Conservation (phyloP, 2,329 filamentous ascomycete genomes). For the Apiospora koreana region DNA sequence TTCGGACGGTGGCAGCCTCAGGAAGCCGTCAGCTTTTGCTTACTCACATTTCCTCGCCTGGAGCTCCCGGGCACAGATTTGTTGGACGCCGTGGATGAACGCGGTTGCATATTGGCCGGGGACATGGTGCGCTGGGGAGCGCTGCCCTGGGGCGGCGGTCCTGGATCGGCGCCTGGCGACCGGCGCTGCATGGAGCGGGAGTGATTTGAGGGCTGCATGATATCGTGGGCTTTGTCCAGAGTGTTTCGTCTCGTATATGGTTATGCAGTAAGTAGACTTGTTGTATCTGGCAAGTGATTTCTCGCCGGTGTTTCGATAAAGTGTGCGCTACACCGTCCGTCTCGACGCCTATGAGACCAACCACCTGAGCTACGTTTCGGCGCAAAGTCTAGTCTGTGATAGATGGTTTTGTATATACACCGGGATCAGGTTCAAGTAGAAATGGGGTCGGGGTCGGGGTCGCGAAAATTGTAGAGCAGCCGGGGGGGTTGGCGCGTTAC, state of each 20-base stretch:
- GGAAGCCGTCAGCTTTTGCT: neutral
- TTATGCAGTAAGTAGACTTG: neutral
- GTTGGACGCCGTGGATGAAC: constrained; percentile 66
- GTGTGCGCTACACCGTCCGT: constrained; percentile 5
- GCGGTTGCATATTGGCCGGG: constrained; percentile 59
- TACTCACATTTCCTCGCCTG: constrained; percentile 61
- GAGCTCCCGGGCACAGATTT: constrained; percentile 56
- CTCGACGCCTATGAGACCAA: neutral
- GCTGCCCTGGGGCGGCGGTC: constrained; percentile 50
- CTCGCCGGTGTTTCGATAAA: constrained; percentile 6
- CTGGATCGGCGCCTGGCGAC: constrained; percentile 63
- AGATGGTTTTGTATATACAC: constrained; percentile 4
- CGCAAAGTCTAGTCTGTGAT: constrained; percentile 8
- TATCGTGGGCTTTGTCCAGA: constrained; percentile 2
- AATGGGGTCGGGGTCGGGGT: neutral
- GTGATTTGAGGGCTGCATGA: constrained; percentile 53
- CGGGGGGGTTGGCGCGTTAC: constrained; percentile 1
- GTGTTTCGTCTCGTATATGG: constrained; percentile 1
- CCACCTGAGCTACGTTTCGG: constrained; percentile 8
- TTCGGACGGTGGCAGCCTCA: neutral
- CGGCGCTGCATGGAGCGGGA: constrained; percentile 60
- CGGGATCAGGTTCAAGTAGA: neutral
- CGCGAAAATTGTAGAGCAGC: constrained; percentile 2
- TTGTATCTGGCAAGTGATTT: neutral
- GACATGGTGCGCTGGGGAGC: constrained; percentile 61